Evolutionary conservation across 768 basidiomycete genomes (phyloP).

Genomic region (Hydnomerulius pinastri): DNA sequence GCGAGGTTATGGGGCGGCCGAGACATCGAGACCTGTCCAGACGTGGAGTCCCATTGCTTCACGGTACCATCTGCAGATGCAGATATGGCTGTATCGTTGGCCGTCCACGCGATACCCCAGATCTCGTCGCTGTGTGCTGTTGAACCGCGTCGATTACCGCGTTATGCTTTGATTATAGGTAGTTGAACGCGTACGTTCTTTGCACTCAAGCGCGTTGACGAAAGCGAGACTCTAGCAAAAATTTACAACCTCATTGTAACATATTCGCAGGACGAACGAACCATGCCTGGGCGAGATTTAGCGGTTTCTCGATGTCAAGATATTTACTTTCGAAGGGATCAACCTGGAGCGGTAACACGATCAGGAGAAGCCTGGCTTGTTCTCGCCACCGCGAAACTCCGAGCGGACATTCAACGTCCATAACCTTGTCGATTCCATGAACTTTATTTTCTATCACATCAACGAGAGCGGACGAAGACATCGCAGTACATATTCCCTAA

Average conservation of each 20-base stretch:
- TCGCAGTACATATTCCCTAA: slow-evolving; percentile 37
- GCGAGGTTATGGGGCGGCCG: slow-evolving; percentile 82
- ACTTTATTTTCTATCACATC: slow-evolving; percentile 72
- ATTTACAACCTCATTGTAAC: slow-evolving; percentile 22
- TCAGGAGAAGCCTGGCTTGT: too few species aligned
- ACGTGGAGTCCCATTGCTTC: slow-evolving; percentile 68
- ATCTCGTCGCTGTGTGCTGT: slow-evolving; percentile 78
- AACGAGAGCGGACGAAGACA: slow-evolving; percentile 97
- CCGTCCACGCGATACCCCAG: slow-evolving; percentile 78
- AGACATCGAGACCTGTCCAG: slow-evolving; percentile 61
- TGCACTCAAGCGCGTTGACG: slow-evolving; percentile 69
- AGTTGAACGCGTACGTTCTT: slow-evolving; percentile 62
- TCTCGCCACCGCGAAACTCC: slow-evolving; percentile 45
- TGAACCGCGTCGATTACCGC: slow-evolving; percentile 19
- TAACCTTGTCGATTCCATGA: slow-evolving; percentile 35
- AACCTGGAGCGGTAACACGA: too few species aligned
- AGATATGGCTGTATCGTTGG: slow-evolving; percentile 62
- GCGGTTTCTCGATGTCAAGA: slow-evolving; percentile 1
- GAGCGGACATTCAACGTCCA: slow-evolving; percentile 53
- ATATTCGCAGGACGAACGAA: slow-evolving; percentile 22
- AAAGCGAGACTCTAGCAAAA: slow-evolving; percentile 65
- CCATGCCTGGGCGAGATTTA: slow-evolving; percentile 18
- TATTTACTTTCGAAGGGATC: too few species aligned
- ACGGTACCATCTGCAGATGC: slow-evolving; percentile 78
- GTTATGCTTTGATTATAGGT: background rate